A percentile compares a stretch with the other conserved stretches of the same genome.
phyloP scores from a whole-genome alignment of 345 rosid species.

The Citrus sp. region DNA sequence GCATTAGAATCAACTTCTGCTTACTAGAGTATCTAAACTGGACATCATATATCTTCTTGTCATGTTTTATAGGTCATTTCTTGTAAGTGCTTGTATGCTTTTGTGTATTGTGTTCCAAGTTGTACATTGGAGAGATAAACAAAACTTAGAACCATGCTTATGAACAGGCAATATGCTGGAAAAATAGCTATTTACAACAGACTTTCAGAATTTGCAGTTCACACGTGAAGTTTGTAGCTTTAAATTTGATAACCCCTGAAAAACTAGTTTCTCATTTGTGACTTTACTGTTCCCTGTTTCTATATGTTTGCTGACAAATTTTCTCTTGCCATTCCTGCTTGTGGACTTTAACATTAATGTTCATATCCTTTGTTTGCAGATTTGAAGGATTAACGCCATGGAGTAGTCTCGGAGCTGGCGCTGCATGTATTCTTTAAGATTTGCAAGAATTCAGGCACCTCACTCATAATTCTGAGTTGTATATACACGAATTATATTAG shows the following conservation, averaged over 20 bases:
- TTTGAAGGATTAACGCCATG: conserved; percentile 2
- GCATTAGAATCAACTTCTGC: no score
- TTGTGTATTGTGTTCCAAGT: neutral
- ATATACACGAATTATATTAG: neutral
- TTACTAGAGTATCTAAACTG: neutral
- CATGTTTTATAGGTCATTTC: neutral
- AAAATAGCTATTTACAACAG: neutral
- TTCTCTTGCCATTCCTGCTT: neutral
- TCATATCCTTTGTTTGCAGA: conserved; percentile 9
- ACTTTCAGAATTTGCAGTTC: neutral
- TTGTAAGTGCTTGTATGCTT: neutral
- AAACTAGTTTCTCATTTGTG: neutral
- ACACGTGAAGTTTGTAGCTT: neutral
- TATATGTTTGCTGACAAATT: neutral
- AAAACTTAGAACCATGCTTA: neutral
- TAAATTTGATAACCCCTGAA: neutral
- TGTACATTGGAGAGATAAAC: neutral
- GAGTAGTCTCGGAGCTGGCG: neutral
- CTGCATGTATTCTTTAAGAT: neutral
- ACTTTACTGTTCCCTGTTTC: neutral
- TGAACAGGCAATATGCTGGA: neutral
- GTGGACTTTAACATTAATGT: neutral
- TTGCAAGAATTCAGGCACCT: neutral
- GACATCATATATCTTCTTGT: neutral
- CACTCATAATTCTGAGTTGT: no score